A percentile compares a stretch with the other conserved stretches of the same genome.
Evolutionary conservation across 169 alveolate genomes (phyloP).

Genomic region (Plasmodium adleri): DNA sequence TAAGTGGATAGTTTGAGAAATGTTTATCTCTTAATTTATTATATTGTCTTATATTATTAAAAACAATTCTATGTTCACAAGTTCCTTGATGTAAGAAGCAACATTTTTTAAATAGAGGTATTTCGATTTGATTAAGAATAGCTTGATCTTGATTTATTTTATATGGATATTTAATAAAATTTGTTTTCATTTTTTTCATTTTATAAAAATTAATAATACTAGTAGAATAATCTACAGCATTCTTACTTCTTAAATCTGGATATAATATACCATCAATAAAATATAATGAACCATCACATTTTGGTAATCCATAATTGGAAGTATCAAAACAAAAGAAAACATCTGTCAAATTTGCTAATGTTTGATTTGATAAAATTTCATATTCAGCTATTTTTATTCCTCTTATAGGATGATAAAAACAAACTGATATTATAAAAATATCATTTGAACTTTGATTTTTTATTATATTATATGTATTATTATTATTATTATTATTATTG

Average conservation of each 20-base stretch:
- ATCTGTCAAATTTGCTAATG: constrained; percentile 84
- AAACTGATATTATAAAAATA: constrained; percentile 77
- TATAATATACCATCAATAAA: constrained; percentile 87
- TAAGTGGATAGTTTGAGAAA: constrained; percentile 85
- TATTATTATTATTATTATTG: not conserved
- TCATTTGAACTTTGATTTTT: constrained; percentile 1
- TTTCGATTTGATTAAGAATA: constrained; percentile 78
- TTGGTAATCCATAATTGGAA: constrained; percentile 78
- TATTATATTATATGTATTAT: not conserved
- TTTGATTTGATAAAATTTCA: constrained; percentile 86
- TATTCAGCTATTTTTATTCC: constrained; percentile 88
- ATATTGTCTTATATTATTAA: constrained; percentile 81
- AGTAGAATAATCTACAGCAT: constrained; percentile 78
- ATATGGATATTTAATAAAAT: constrained; percentile 76
- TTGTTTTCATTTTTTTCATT: constrained; percentile 63
- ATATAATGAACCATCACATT: constrained; percentile 85
- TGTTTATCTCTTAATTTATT: constrained; percentile 54
- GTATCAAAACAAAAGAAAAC: constrained; percentile 84
- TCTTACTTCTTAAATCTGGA: constrained; percentile 82
- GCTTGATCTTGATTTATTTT: constrained; percentile 82
- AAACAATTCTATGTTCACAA: constrained; percentile 89
- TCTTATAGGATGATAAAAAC: constrained; percentile 86
- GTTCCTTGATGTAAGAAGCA: constrained; percentile 89
- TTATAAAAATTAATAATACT: constrained; percentile 44
- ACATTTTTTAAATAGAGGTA: constrained; percentile 85